Evolutionary conservation across 2,329 filamentous ascomycete species (phyloP).

Genomic region (Pezicula radicicola): DNA sequence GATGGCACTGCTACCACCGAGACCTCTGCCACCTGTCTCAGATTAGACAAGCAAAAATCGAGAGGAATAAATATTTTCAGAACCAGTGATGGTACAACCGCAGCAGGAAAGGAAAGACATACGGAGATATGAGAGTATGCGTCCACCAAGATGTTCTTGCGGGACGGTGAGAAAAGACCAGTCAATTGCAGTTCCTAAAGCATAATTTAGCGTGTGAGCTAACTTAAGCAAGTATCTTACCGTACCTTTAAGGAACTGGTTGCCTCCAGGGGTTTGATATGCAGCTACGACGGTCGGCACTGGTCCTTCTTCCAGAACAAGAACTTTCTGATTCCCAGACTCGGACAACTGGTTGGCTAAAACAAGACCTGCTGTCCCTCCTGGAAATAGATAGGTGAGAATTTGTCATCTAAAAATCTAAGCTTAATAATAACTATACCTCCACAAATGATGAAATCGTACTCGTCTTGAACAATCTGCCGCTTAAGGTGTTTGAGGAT

Average conservation of each 20-base stretch:
- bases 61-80: too few species aligned
- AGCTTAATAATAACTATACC: too few species aligned
- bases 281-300: not conserved
- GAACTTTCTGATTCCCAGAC: conserved; percentile 29
- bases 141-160: too few species aligned
- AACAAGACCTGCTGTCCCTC: conserved; percentile 38
- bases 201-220: too few species aligned
- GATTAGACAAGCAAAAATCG: too few species aligned
- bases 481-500: too few species aligned
- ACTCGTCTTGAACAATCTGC: conserved; percentile 4
- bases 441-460: conserved; percentile 39
- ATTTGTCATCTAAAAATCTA: not conserved
- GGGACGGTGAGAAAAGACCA: not conserved
- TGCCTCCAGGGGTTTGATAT: not conserved
- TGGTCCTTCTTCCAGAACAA: conserved; percentile 36
- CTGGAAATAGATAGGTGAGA: conserved; percentile 25
- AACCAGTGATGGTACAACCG: not conserved
- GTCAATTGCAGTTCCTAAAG: not conserved
- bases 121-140: too few species aligned
- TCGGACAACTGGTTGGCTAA: conserved; percentile 38
- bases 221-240: not conserved
- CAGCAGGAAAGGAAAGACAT: too few species aligned
- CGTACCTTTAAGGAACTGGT: not conserved
- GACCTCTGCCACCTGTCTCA: conserved; percentile 26
- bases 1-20: conserved; percentile 31